These are phyloP conservation scores for Neotropicomus parvogracilis DNA, from an alignment of 1,284 basidiomycete genomes.

Conservation along the genomic window DNA sequence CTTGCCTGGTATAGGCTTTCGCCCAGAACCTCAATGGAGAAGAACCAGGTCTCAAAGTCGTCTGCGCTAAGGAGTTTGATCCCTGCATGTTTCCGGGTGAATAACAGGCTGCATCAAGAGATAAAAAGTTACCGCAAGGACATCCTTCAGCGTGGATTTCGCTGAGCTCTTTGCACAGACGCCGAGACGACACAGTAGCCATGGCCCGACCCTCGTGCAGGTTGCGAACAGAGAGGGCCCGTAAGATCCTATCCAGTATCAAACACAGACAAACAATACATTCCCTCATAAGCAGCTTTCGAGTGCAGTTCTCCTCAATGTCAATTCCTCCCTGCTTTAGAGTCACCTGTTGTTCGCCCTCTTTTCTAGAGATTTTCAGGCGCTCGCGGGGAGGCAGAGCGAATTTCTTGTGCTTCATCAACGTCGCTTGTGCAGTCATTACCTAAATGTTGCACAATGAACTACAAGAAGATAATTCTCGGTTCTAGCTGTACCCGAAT, in stretches of 20 bases:
- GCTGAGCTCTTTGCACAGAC: constrained; percentile 68
- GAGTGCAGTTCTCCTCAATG: constrained; percentile 15
- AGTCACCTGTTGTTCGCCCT: constrained; percentile 41
- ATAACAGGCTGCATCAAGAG: not conserved
- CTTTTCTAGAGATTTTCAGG: constrained; percentile 38
- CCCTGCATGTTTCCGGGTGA: constrained; percentile 40
- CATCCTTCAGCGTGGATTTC: constrained; percentile 70
- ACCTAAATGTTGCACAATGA: constrained; percentile 32
- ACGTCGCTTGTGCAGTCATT: constrained; percentile 32
- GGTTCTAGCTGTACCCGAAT: constrained; percentile 8
- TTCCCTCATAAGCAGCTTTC: constrained; percentile 13
- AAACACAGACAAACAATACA: constrained; percentile 29
- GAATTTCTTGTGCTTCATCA: constrained; percentile 33
- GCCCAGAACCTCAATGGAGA: constrained; percentile 75
- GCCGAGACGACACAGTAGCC: constrained; percentile 61
- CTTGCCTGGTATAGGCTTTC: constrained; percentile 69
- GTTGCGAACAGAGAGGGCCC: constrained; percentile 7
- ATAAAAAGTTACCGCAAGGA: constrained; percentile 53
- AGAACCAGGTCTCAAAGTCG: constrained; percentile 69
- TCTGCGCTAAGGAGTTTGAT: constrained; percentile 69
- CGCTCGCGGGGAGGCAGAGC: constrained; percentile 50
- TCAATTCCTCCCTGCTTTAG: constrained; percentile 35
- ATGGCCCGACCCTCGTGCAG: constrained; percentile 36
- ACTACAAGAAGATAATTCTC: constrained; percentile 30
- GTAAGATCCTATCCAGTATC: constrained; percentile 1